Percentiles rank a stretch among this genome's conserved stretches.
Conservation (phyloP, 192 early-diverging fungal genomes). For the Polychytrium aggregatum region DNA sequence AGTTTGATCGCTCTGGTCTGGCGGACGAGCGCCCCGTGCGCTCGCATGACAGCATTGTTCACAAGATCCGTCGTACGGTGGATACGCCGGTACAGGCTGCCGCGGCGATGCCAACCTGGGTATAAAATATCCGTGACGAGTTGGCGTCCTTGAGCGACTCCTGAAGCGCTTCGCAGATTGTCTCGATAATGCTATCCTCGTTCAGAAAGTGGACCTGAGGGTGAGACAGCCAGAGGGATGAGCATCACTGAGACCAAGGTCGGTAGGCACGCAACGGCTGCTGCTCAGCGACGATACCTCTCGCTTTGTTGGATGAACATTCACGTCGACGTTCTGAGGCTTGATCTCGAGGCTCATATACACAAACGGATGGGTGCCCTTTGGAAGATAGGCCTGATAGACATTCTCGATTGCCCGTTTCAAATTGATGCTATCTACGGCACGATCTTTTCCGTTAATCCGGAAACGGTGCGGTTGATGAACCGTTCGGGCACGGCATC, state of each 20-base stretch:
- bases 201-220: conserved; percentile 79
- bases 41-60: no score
- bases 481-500: not conserved
- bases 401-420: conserved; percentile 74
- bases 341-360: conserved; percentile 84
- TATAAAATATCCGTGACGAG: conserved; percentile 59
- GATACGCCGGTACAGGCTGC: no score
- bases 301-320: conserved; percentile 95
- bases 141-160: conserved; percentile 56
- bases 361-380: conserved; percentile 78
- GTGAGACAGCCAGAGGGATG: no score
- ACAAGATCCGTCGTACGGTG: no score
- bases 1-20: no score
- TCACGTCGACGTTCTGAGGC: conserved; percentile 88
- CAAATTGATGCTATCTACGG: conserved; percentile 72
- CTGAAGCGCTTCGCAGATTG: conserved; percentile 59
- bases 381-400: conserved; percentile 71
- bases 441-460: conserved; percentile 43
- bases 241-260: no score
- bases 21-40: no score
- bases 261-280: no score
- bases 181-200: conserved; percentile 69
- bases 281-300: no score
- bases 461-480: not conserved
- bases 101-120: no score